phyloP scores from a whole-genome alignment of 2,329 filamentous ascomycete species.

The Hypoxylon sp. region DNA sequence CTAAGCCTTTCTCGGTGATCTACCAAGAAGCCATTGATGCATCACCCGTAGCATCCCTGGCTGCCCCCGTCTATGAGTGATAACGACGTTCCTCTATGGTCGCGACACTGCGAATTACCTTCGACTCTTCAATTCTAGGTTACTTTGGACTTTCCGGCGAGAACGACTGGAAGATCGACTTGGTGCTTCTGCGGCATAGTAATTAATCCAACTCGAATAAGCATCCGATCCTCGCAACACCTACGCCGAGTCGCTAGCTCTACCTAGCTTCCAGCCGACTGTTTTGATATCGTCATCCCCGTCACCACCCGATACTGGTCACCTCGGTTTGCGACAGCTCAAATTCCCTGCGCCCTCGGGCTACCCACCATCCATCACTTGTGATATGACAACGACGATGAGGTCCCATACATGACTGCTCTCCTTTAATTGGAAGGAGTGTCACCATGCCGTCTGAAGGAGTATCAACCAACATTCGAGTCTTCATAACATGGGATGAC shows the following conservation, averaged over 20 bases:
- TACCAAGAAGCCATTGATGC: constrained; percentile 32
- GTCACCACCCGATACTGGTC: constrained; percentile 9
- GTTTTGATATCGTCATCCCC: constrained; percentile 21
- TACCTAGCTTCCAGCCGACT: constrained; percentile 23
- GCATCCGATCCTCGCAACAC: too few relatives aligned
- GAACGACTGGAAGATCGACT: not conserved
- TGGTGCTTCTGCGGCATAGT: constrained; percentile 4
- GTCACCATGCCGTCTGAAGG: constrained; percentile 63
- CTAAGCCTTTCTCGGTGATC: constrained; percentile 15
- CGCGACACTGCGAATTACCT: constrained; percentile 23
- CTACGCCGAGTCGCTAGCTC: not conserved
- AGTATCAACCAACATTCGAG: constrained; percentile 79
- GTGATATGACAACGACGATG: constrained; percentile 44
- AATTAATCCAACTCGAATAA: not conserved
- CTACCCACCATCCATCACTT: constrained; percentile 7
- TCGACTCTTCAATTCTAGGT: constrained; percentile 9
- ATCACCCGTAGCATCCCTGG: constrained; percentile 31
- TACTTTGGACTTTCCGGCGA: constrained; percentile 8
- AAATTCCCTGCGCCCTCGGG: constrained; percentile 12
- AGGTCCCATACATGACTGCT: constrained; percentile 47
- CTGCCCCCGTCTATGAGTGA: constrained; percentile 5
- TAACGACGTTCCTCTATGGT: constrained; percentile 31
- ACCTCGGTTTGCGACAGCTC: constrained; percentile 10
- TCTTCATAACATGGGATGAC: constrained; percentile 95
- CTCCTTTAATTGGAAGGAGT: constrained; percentile 53